These are phyloP conservation scores for Mediolabrus comicus DNA, from an alignment of 108 stramenopile species.

Conservation along the genomic window DNA sequence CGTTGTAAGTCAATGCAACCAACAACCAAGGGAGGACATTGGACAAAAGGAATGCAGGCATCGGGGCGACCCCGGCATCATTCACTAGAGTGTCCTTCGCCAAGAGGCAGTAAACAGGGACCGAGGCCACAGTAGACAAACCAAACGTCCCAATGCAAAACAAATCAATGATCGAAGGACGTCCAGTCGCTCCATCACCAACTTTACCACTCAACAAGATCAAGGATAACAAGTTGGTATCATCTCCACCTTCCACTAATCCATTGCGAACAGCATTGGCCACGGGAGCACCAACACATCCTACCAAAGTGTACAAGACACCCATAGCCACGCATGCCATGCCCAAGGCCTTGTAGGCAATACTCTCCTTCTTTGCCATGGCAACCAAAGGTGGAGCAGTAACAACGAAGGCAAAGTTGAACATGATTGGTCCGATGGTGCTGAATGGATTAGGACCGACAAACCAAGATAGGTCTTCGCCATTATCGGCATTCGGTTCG, in stretches of 20 bases:
- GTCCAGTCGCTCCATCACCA: neutral
- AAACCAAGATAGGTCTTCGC: conserved; percentile 12
- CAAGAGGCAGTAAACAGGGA: conserved; percentile 37
- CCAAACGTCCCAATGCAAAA: conserved; percentile 25
- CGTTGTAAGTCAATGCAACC: conserved; percentile 42
- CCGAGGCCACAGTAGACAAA: conserved; percentile 18
- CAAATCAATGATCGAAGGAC: conserved; percentile 25
- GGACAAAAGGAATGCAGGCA: conserved; percentile 22
- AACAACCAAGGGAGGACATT: conserved; percentile 39
- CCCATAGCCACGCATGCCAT: conserved; percentile 41
- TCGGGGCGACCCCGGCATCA: conserved; percentile 23
- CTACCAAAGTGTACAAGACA: conserved; percentile 16
- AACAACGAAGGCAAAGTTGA: conserved; percentile 36
- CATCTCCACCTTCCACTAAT: conserved; percentile 24
- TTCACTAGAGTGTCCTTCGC: conserved; percentile 36
- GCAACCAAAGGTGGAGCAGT: conserved; percentile 24
- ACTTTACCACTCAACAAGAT: conserved; percentile 24
- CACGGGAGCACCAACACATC: conserved; percentile 22
- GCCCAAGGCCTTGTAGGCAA: conserved; percentile 26
- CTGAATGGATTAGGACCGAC: conserved; percentile 24
- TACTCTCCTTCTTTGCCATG: conserved; percentile 23
- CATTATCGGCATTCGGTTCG: neutral
- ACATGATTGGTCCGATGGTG: conserved; percentile 38
- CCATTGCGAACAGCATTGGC: conserved; percentile 35
- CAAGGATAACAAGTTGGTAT: conserved; percentile 32